A percentile compares a stretch with the other conserved stretches of the same genome.
Conservation (phyloP, 2,329 filamentous ascomycete species). For the Penicillium sp. region DNA sequence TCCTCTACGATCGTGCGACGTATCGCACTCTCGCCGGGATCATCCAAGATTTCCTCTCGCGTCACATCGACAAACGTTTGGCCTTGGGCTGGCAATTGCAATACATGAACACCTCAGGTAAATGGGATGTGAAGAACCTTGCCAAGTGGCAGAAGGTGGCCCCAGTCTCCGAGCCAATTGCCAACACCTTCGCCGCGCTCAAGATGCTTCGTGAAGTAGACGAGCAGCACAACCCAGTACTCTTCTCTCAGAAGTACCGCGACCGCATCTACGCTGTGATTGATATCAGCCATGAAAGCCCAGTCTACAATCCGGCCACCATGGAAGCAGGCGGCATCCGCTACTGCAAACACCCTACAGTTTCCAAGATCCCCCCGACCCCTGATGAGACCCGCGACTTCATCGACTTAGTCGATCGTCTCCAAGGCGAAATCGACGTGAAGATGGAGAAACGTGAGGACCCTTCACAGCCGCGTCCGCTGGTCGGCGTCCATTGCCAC, state of each 20-base stretch:
- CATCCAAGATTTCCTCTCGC: conserved; percentile 75
- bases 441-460: conserved; percentile 47
- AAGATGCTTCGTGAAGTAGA: conserved; percentile 92
- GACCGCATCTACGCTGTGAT: conserved; percentile 70
- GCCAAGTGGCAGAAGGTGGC: conserved; percentile 81
- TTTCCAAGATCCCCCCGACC: conserved; percentile 82
- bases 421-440: conserved; percentile 56
- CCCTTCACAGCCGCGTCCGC: conserved; percentile 33
- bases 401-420: conserved; percentile 57
- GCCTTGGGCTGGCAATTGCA: conserved; percentile 88
- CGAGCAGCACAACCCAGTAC: conserved; percentile 70
- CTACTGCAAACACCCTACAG: conserved; percentile 85
- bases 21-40: conserved; percentile 76
- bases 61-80: conserved; percentile 72
- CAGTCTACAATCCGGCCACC: conserved; percentile 78
- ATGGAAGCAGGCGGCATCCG: conserved; percentile 65
- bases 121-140: conserved; percentile 98
- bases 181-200: conserved; percentile 77
- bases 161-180: conserved; percentile 77
- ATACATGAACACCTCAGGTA: conserved; percentile 81
- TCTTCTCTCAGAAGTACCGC: conserved; percentile 68
- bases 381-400: conserved; percentile 60
- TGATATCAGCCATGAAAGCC: conserved; percentile 87
- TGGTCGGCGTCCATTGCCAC: conserved; percentile 87
- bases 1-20: conserved; percentile 75